Percentiles rank a stretch among this genome's conserved stretches.
phyloP scores from a whole-genome alignment of 2,329 filamentous ascomycete species.

The Alternaria triticina region DNA sequence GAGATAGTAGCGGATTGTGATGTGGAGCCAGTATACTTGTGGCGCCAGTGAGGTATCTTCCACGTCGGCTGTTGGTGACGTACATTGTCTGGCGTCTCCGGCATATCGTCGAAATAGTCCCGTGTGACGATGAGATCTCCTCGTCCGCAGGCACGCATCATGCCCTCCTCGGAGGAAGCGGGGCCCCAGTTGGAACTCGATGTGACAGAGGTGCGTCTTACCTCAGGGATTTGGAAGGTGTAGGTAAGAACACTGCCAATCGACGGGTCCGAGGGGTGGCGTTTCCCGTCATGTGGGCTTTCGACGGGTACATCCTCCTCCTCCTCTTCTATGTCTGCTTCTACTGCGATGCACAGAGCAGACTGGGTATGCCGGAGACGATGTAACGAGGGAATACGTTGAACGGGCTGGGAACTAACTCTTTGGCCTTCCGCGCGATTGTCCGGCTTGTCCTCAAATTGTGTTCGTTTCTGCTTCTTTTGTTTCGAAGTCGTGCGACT shows the following conservation, averaged over 20 bases:
- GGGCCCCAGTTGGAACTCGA: background rate
- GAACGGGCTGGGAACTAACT: conserved; percentile 1
- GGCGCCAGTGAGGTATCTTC: background rate
- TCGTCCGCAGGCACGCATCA: conserved; percentile 7
- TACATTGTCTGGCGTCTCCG: background rate
- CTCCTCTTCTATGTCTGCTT: conserved; percentile 1
- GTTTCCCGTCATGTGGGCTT: background rate
- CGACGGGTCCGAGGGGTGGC: conserved; percentile 20
- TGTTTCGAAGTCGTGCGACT: background rate
- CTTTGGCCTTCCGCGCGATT: background rate
- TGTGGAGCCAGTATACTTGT: background rate
- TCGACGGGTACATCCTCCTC: background rate
- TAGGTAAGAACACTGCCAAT: conserved; percentile 13
- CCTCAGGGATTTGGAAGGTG: conserved; percentile 10
- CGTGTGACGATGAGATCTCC: conserved; percentile 7
- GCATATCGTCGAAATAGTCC: conserved; percentile 2
- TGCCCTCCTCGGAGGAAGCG: background rate
- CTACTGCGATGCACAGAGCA: conserved; percentile 1
- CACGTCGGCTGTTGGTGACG: background rate
- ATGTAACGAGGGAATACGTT: conserved; percentile 15
- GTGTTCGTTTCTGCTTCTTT: background rate
- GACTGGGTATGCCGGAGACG: conserved; percentile 16
- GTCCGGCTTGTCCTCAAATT: background rate
- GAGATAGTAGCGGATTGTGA: background rate
- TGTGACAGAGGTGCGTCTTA: conserved; percentile 6